These are phyloP conservation scores for Abelmoschus esculentus DNA, from an alignment of 345 rosid species.

Conservation along the genomic window DNA sequence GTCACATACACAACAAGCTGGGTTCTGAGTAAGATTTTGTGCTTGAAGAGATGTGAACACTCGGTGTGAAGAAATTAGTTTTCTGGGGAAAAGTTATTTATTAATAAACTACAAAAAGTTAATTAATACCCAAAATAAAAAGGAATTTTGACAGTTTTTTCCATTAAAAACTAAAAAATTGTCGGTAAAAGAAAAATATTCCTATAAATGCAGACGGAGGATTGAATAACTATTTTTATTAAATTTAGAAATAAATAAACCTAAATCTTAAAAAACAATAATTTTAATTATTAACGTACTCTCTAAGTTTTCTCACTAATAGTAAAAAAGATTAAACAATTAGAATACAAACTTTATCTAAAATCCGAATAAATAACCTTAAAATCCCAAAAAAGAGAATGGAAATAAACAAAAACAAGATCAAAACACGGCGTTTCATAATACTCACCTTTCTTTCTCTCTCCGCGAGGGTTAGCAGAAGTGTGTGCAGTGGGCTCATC, in stretches of 20 bases:
- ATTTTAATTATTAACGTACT: too few species aligned
- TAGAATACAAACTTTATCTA: background rate
- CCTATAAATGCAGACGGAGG: background rate
- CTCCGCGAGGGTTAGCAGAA: slow-evolving; percentile 55
- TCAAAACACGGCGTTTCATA: background rate
- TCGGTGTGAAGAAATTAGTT: background rate
- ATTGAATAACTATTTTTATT: background rate
- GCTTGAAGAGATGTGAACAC: too few species aligned
- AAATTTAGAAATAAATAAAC: background rate
- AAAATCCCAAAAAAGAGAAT: background rate
- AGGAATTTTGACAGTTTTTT: too few species aligned
- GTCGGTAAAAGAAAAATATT: background rate
- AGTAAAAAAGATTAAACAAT: background rate
- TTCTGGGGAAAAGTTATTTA: background rate
- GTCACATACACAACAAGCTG: too few species aligned
- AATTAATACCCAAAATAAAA: background rate
- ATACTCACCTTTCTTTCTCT: slow-evolving; percentile 78
- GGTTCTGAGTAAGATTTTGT: too few species aligned
- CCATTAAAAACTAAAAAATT: background rate
- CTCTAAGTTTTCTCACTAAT: too few species aligned
- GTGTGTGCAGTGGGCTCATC: slow-evolving; percentile 65
- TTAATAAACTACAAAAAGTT: background rate
- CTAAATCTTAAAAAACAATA: too few species aligned
- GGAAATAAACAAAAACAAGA: background rate
- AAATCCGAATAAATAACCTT: background rate